Percentiles rank a stretch among this genome's conserved stretches.
Evolutionary conservation across 305 asterid species (phyloP).

Genomic region (Rubia occidens): DNA sequence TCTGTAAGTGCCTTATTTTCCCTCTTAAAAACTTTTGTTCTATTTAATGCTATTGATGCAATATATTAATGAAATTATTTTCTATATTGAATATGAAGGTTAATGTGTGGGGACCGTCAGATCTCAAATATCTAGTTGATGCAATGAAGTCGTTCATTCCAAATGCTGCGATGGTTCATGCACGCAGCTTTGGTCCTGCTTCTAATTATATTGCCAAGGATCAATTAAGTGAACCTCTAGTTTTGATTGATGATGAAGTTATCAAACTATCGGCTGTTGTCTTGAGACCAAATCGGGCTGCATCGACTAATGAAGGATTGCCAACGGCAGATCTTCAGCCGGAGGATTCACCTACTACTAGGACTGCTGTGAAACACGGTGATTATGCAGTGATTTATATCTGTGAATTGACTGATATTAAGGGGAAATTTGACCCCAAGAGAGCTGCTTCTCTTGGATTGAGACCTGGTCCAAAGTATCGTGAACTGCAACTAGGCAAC

Average conservation of each 20-base stretch:
- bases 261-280: constrained; percentile 76
- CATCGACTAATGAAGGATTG: constrained; percentile 21
- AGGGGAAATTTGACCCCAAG: constrained; percentile 68
- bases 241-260: constrained; percentile 72
- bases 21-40: not conserved
- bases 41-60: constrained; percentile 9
- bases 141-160: constrained; percentile 89
- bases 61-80: constrained; percentile 8
- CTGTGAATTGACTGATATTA: constrained; percentile 78
- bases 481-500: constrained; percentile 62
- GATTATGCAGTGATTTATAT: constrained; percentile 36
- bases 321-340: constrained; percentile 1
- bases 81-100: constrained; percentile 37
- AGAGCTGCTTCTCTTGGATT: constrained; percentile 76
- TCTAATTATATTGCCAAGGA: constrained; percentile 27
- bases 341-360: constrained; percentile 13
- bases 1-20: constrained; percentile 41
- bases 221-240: constrained; percentile 37
- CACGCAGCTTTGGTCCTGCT: constrained; percentile 63
- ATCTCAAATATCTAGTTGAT: constrained; percentile 64
- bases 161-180: constrained; percentile 71
- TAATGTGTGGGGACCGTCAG: constrained; percentile 88
- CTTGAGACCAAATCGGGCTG: constrained; percentile 42
- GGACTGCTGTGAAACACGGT: constrained; percentile 24
- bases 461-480: constrained; percentile 70